A percentile compares a stretch with the other conserved stretches of the same genome.
These are phyloP conservation scores for Sonneratia caseolaris DNA, from an alignment of 345 rosid genomes.

Conservation along the genomic window DNA sequence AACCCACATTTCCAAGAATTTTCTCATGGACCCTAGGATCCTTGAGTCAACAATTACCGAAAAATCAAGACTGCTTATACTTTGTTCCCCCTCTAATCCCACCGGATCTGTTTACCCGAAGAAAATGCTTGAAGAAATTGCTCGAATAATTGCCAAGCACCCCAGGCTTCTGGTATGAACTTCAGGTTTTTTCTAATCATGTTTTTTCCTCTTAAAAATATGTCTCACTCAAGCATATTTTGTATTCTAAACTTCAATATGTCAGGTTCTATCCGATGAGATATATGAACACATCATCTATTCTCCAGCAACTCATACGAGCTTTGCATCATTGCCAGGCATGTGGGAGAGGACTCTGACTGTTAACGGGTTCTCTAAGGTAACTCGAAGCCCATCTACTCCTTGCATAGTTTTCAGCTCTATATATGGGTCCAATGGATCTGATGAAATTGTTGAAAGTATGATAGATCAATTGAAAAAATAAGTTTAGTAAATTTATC, in stretches of 20 bases:
- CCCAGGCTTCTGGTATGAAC: conserved; percentile 84
- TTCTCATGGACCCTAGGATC: conserved; percentile 74
- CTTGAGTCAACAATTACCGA: conserved; percentile 65
- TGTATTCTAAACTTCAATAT: not conserved
- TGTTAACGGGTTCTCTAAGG: conserved; percentile 96
- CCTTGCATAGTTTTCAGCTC: not conserved
- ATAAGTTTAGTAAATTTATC: not conserved
- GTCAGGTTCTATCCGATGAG: conserved; percentile 89
- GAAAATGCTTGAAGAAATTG: conserved; percentile 82
- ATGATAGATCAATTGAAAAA: not conserved
- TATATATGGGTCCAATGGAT: not conserved
- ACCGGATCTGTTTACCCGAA: conserved; percentile 95
- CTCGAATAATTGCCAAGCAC: conserved; percentile 73
- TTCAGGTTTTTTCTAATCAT: not conserved
- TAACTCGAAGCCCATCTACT: conserved; percentile 14
- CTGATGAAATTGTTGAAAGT: not conserved
- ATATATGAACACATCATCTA: conserved; percentile 95
- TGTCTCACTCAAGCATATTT: not conserved
- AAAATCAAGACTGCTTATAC: conserved; percentile 79
- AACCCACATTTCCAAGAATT: conserved; percentile 71
- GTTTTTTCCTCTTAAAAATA: not conserved
- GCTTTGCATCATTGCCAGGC: conserved; percentile 92
- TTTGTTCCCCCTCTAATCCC: conserved; percentile 96
- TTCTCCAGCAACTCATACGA: conserved; percentile 79
- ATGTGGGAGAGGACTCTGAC: conserved; percentile 96